Evolutionary conservation across 2,329 filamentous ascomycete genomes (phyloP), one percentile per base, ranked within the genome.

Genomic region (Fusarium sp.): DNA sequence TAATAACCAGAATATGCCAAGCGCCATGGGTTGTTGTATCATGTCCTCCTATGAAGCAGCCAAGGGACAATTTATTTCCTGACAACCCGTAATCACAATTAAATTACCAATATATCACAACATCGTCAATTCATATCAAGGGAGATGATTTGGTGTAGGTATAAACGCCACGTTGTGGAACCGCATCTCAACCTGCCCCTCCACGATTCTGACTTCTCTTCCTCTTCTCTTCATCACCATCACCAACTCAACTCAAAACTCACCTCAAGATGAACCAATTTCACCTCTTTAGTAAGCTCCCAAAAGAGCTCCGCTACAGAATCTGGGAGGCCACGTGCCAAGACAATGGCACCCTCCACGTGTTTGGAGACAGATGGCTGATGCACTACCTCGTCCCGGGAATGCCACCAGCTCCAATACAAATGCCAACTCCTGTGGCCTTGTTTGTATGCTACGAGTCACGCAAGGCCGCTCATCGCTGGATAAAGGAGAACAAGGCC

Each of bases 251-350:
- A 35, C 34, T 34, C 32, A 34, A 34, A 30, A 10, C 23, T 45
- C 25, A 32, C 18, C 23, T 34, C 41, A 34, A 10, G n/a, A 67
- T 71, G 67, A 27, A 13, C 18, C 8, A 48, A n/a, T 78, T 80
- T 57, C 66, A 66, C 48, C 59, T 23, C 5, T 82, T 81, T 39
- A 10, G 6, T 7, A 58, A 43, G 4, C 71, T 81, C 20, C 77
- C 78, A 3, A 18, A 50, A 13, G 80, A 82, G 72, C 63, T 81
- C 9, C 80, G 80, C 30, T 60, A 48, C 9, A 34, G 59, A 8
- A 76, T 82, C 35, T 81, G 79, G 79, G 37, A 62, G 9, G 61
- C 65, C 5, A 57, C 67, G 2, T 60, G 67, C 4, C 37, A 76
- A 43, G 50, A 57, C 20, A 75, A 72, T 32, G 34, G 61, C 11